phyloP scores from a whole-genome alignment of 139 green algal genomes.

The Picochlorum sp. region DNA sequence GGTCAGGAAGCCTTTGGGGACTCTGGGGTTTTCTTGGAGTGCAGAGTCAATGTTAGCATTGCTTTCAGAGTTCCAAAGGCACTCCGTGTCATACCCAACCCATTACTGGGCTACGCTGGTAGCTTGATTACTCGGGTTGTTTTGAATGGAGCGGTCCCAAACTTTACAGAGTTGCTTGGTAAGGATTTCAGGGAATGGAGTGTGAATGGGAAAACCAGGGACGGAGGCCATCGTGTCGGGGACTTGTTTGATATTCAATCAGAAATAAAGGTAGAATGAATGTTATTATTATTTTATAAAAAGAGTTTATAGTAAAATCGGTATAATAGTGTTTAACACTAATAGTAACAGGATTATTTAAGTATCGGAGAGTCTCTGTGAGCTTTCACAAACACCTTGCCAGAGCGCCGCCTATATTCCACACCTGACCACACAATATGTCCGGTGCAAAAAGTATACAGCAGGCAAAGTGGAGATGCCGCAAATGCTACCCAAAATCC shows the following conservation, averaged over 20 bases:
- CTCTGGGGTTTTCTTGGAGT: constrained; percentile 7
- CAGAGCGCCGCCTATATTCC: constrained; percentile 24
- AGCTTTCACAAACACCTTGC: constrained; percentile 10
- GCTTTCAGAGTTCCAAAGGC: constrained; percentile 9
- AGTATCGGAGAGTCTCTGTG: background rate
- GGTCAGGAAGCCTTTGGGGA: background rate
- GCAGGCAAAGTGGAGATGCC: constrained; percentile 28
- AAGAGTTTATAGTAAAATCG: background rate
- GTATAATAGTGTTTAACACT: background rate
- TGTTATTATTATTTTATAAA: background rate
- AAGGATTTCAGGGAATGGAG: constrained; percentile 17
- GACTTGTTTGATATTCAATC: background rate
- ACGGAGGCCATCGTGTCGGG: background rate
- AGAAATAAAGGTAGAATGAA: background rate
- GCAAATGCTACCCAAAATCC: constrained; percentile 17
- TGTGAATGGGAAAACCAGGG: background rate
- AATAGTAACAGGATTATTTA: background rate
- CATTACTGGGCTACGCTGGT: constrained; percentile 19
- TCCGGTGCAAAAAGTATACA: constrained; percentile 25
- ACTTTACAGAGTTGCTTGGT: constrained; percentile 17
- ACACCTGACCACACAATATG: constrained; percentile 33
- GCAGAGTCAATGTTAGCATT: constrained; percentile 14
- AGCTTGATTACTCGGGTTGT: constrained; percentile 4
- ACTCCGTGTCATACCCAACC: constrained; percentile 16
- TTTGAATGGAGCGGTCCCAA: constrained; percentile 9